Evolutionary conservation across 148 eudicot species (phyloP).

Genomic region (Heliosperma pusillum): DNA sequence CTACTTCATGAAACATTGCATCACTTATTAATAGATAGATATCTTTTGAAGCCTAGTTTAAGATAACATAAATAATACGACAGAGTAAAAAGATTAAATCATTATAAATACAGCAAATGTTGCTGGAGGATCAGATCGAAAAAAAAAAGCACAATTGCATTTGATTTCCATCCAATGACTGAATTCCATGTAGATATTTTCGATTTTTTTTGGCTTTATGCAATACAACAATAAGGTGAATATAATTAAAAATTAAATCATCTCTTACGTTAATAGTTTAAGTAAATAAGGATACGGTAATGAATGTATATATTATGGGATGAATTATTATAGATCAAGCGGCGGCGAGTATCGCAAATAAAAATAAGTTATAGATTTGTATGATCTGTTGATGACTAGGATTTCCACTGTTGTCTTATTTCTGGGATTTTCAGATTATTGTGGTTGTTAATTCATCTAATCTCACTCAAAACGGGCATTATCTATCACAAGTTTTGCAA

Average conservation of each 20-base stretch:
- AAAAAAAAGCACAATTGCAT: not conserved
- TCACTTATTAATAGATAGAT: not conserved
- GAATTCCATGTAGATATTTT: not conserved
- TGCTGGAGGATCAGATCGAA: slow-evolving; percentile 13
- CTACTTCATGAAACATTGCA: not conserved
- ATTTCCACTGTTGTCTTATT: not conserved
- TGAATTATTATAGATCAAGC: slow-evolving; percentile 2
- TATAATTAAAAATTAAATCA: no score
- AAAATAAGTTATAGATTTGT: not conserved
- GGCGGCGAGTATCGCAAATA: slow-evolving; percentile 4
- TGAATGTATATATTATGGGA: not conserved
- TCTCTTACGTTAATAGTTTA: no score
- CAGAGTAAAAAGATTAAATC: not conserved
- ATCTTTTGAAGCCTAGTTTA: not conserved
- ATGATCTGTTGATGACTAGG: not conserved
- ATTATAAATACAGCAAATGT: not conserved
- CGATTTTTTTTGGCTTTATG: no score
- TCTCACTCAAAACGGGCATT: no score
- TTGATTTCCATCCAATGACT: not conserved
- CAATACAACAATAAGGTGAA: no score
- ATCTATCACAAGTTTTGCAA: no score
- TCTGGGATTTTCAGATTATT: not conserved
- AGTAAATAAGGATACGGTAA: not conserved
- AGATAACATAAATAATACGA: not conserved
- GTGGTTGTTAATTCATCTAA: no score